Base-by-base conservation (phyloP, 2,329 filamentous ascomycete species). In the Corinectria fuckeliana region DNA sequence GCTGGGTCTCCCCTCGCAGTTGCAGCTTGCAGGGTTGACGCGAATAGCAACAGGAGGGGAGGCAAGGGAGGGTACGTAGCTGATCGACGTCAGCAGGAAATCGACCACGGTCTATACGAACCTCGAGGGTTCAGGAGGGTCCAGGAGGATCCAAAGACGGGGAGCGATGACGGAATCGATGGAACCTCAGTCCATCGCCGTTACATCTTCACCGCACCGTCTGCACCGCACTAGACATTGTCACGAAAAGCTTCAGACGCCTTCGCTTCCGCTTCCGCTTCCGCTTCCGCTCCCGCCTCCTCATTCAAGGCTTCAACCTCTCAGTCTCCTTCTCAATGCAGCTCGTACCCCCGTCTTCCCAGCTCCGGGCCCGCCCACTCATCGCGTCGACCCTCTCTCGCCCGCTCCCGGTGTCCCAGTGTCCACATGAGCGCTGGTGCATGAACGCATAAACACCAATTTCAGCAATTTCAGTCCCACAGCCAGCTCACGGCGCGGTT, bases 371-470 rank as follows among this genome's bases (percentile, higher is more conserved):
- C 36, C 32, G 42, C 50, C 16, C 8, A 49, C 39, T 54, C 50
- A 39, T 48, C 52, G 30, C 34, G 34, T 28, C 14, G 25, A 11
- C 18, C 26, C 16, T 48, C 32, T 21, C 25, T 20, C 39, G 38
- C 28, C 23, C 13, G n/a, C 18, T 39, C 34, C 28, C 36, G 23
- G 23, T 20, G 14, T 61, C 55, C 32, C 32, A 36, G n/a, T 36
- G 32, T 36, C 20, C 41, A 25, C 49, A 26, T 21, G 30, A 34
- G 44, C 45, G 54, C 55, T 25, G 48, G 60, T 57, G 68, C 68
- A 70, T 70, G 68, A 70, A 70, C 70, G 69, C 69, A 71, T 71
- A 69, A 71, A 71, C 47, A 53, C 21, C 67, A 71, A 71, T 71
- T 71, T 71, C 62, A 69, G 54, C 32, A 36, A 36, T 9, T 36